Percentiles rank a stretch among this genome's conserved stretches.
phyloP scores from a whole-genome alignment of 768 basidiomycete species.

The Psilocybe cubensis region DNA sequence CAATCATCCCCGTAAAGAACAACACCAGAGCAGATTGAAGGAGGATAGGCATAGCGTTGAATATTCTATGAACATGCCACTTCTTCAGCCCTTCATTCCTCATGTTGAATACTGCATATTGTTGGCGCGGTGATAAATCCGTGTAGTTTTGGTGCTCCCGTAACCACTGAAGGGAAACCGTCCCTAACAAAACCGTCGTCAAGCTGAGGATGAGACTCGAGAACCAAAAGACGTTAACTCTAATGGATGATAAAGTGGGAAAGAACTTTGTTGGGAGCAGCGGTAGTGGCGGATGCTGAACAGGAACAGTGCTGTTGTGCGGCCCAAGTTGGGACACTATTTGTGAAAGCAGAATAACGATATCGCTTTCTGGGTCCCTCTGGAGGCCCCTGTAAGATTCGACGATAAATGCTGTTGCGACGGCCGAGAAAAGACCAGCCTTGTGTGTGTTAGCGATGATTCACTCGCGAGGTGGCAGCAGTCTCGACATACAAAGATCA shows the following conservation, averaged over 20 bases:
- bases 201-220: conserved; percentile 20
- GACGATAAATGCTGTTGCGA: conserved; percentile 6
- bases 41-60: conserved; percentile 15
- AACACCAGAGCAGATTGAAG: conserved; percentile 20
- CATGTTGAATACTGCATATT: conserved; percentile 13
- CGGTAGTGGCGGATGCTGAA: background rate
- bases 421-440: conserved; percentile 7
- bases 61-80: conserved; percentile 19
- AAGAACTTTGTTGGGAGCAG: background rate
- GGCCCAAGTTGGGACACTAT: background rate
- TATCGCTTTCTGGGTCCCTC: background rate
- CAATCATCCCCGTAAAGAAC: conserved; percentile 19
- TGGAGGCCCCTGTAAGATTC: conserved; percentile 6
- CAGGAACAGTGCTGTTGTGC: background rate
- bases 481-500: background rate
- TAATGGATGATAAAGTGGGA: background rate
- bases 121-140: conserved; percentile 9
- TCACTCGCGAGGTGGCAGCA: background rate
- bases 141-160: conserved; percentile 15
- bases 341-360: background rate
- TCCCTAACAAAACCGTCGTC: conserved; percentile 18
- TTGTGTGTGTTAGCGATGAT: background rate
- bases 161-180: conserved; percentile 21
- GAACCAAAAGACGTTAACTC: background rate
- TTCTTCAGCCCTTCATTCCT: conserved; percentile 9